These are phyloP conservation scores for Pseudonitzschia pungens DNA, from an alignment of 108 stramenopile genomes.

Conservation along the genomic window DNA sequence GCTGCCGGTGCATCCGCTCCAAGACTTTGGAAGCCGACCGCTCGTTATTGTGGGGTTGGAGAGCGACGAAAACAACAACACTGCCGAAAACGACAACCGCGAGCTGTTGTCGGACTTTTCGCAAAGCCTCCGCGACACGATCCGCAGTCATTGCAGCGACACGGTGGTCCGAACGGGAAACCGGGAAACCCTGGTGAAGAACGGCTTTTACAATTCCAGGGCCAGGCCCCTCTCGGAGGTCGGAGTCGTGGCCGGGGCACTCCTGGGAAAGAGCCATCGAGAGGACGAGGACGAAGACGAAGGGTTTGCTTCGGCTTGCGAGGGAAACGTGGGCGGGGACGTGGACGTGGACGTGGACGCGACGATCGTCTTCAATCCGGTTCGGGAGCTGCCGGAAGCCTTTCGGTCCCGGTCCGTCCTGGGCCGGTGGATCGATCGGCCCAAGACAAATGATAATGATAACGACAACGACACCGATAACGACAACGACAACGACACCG, in stretches of 20 bases:
- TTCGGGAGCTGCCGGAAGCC: constrained; percentile 28
- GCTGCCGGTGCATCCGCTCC: background rate
- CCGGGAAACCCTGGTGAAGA: constrained; percentile 40
- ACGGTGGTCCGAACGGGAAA: constrained; percentile 43
- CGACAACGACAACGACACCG: background rate
- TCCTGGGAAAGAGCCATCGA: background rate
- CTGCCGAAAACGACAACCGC: background rate
- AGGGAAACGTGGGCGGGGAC: background rate
- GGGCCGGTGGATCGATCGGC: background rate
- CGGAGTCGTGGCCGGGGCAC: background rate
- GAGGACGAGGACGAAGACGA: no score
- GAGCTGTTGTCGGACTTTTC: background rate
- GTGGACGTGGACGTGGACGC: constrained; percentile 15
- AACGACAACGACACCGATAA: background rate
- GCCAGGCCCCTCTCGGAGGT: constrained; percentile 29
- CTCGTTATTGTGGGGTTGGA: background rate
- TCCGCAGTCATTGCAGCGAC: constrained; percentile 5
- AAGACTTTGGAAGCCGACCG: background rate
- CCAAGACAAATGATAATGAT: no score
- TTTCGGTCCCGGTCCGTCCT: background rate
- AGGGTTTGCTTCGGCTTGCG: no score
- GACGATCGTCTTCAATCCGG: constrained; percentile 43
- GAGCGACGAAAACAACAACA: background rate
- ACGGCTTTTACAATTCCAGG: constrained; percentile 37
- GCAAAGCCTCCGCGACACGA: background rate